A percentile compares a stretch with the other conserved stretches of the same genome.
phyloP scores from a whole-genome alignment of 2,329 filamentous ascomycete genomes.

The Claviceps capensis region DNA sequence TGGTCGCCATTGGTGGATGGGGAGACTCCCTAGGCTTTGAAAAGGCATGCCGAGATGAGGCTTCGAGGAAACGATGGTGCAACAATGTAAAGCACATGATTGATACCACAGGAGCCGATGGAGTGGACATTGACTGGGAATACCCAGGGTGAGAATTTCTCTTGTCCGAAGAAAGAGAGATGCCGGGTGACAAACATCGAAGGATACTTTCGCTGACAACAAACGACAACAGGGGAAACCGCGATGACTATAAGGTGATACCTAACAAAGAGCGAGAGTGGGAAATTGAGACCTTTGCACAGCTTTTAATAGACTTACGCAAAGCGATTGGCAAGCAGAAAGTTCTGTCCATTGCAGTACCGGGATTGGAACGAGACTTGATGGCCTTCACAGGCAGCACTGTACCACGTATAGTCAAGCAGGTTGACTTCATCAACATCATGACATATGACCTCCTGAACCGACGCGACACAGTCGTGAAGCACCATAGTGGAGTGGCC shows the following conservation, averaged over 20 bases:
- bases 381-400: slow-evolving; percentile 49
- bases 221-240: slow-evolving; percentile 41
- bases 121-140: slow-evolving; percentile 52
- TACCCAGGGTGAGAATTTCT: slow-evolving; percentile 32
- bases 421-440: slow-evolving; percentile 54
- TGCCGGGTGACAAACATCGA: not conserved
- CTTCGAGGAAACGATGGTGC: slow-evolving; percentile 44
- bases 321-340: slow-evolving; percentile 40
- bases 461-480: slow-evolving; percentile 48
- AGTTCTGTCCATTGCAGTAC: slow-evolving; percentile 54
- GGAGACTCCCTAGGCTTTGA: slow-evolving; percentile 53
- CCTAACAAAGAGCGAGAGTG: slow-evolving; percentile 46
- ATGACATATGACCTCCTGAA: slow-evolving; percentile 62
- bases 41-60: slow-evolving; percentile 35
- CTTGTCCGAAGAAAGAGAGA: too few relatives aligned
- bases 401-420: slow-evolving; percentile 41
- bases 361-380: slow-evolving; percentile 50
- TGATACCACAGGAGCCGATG: slow-evolving; percentile 48
- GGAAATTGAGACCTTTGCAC: slow-evolving; percentile 51
- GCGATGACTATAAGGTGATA: slow-evolving; percentile 52
- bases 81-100: slow-evolving; percentile 52
- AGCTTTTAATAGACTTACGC: slow-evolving; percentile 45
- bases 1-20: slow-evolving; percentile 65
- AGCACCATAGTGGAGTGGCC: slow-evolving; percentile 50
- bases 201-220: not conserved